Percentiles rank a stretch among this genome's conserved stretches.
These are phyloP conservation scores for Pyracantha coccinea DNA, from an alignment of 331 rosid genomes.

Conservation along the genomic window DNA sequence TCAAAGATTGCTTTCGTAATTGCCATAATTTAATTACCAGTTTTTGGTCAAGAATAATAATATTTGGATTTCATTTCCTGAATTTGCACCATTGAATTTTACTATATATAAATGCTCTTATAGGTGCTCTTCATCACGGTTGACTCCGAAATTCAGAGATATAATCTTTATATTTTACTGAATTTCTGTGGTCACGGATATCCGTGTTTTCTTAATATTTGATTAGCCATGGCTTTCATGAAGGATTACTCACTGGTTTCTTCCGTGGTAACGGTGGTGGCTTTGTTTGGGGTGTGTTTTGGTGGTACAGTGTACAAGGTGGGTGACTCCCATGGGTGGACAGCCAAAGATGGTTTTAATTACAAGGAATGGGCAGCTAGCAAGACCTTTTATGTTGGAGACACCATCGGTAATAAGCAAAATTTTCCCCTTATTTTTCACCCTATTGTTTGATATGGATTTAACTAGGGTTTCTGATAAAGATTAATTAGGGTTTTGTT, in stretches of 20 bases:
- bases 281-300: background rate
- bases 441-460: too few relatives aligned
- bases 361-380: conserved; percentile 24
- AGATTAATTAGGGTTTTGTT: too few relatives aligned
- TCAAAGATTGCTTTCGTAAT: background rate
- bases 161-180: too few relatives aligned
- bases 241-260: background rate
- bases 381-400: conserved; percentile 14
- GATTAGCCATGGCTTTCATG: background rate
- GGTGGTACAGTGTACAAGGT: conserved; percentile 12
- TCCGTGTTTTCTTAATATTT: too few relatives aligned
- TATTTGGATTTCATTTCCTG: background rate
- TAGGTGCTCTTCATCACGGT: too few relatives aligned
- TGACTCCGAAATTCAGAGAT: too few relatives aligned
- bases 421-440: background rate
- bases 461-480: too few relatives aligned
- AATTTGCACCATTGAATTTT: background rate
- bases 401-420: conserved; percentile 4
- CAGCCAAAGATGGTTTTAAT: background rate
- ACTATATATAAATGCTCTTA: too few relatives aligned
- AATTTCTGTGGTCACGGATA: too few relatives aligned
- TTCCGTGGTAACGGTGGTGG: background rate
- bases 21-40: background rate
- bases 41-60: too few relatives aligned
- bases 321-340: conserved; percentile 30